phyloP scores from a whole-genome alignment of 78 protist genomes.

The Dictyostelium purpureum region DNA sequence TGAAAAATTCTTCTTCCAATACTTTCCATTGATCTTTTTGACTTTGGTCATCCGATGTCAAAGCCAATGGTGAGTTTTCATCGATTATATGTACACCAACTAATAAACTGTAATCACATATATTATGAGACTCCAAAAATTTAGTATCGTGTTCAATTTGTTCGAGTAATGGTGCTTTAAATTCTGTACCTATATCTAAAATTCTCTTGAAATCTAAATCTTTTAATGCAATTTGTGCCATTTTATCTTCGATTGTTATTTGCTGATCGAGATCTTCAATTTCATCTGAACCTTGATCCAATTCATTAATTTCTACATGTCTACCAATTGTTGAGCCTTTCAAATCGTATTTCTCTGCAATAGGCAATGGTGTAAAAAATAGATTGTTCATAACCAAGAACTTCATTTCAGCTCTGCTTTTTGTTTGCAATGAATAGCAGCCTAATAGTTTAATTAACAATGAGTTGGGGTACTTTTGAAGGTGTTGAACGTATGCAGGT shows the following conservation, averaged over 20 bases:
- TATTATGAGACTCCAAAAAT: conserved; percentile 55
- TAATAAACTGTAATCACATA: conserved; percentile 77
- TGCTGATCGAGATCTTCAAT: neutral
- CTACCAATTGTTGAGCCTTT: conserved; percentile 56
- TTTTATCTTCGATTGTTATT: no score
- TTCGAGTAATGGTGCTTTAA: conserved; percentile 72
- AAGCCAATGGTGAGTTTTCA: conserved; percentile 53
- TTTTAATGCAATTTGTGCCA: conserved; percentile 53
- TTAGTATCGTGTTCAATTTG: conserved; percentile 74
- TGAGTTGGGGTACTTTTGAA: conserved; percentile 35
- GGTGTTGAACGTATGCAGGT: conserved; percentile 46
- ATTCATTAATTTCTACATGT: conserved; percentile 29
- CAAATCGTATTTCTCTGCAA: conserved; percentile 72
- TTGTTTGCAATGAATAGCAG: neutral
- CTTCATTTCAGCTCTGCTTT: conserved; percentile 19
- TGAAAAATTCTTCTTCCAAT: conserved; percentile 62
- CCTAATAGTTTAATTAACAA: conserved; percentile 29
- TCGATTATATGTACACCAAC: conserved; percentile 67
- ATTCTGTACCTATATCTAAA: conserved; percentile 36
- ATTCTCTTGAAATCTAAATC: conserved; percentile 53
- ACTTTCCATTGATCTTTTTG: neutral
- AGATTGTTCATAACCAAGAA: conserved; percentile 72
- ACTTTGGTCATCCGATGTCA: conserved; percentile 1
- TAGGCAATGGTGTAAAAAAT: conserved; percentile 48
- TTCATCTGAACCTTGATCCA: neutral